Percentiles rank a stretch among this genome's conserved stretches.
These are phyloP conservation scores for Penicillium verhagenii DNA, from an alignment of 495 filamentous ascomycete species.

Conservation along the genomic window DNA sequence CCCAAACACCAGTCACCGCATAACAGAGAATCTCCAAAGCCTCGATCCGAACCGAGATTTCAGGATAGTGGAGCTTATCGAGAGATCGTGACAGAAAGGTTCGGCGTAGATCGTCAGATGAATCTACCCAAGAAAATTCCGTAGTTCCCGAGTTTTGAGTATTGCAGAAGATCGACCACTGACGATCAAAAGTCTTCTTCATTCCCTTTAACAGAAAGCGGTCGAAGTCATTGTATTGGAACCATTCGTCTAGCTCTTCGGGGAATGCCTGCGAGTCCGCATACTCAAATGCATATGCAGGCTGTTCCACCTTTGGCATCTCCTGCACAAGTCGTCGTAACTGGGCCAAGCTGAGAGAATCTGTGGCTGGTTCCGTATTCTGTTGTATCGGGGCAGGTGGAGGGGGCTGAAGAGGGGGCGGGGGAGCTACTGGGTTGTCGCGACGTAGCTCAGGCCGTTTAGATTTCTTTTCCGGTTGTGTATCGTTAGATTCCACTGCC, in stretches of 20 bases:
- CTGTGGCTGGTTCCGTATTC: conserved; percentile 50
- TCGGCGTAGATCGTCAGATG: conserved; percentile 40
- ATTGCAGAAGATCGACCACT: conserved; percentile 54
- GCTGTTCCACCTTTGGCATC: conserved; percentile 72
- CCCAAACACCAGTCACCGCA: conserved; percentile 74
- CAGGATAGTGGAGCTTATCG: conserved; percentile 42
- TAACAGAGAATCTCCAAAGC: conserved; percentile 77
- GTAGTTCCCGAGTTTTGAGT: conserved; percentile 30
- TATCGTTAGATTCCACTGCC: conserved; percentile 3
- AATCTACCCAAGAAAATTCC: conserved; percentile 51
- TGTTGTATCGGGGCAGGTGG: conserved; percentile 53
- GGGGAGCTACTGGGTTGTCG: conserved; percentile 52
- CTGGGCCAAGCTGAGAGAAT: conserved; percentile 82
- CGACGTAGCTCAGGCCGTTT: conserved; percentile 56
- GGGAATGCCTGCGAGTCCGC: conserved; percentile 74
- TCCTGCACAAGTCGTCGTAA: conserved; percentile 77
- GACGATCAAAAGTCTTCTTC: conserved; percentile 67
- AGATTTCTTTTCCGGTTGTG: conserved; percentile 17
- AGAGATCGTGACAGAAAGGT: conserved; percentile 45
- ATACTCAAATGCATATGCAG: conserved; percentile 93
- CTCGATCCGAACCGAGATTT: conserved; percentile 55
- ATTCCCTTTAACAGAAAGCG: conserved; percentile 63
- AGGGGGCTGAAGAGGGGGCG: conserved; percentile 58
- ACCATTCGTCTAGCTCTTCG: conserved; percentile 96
- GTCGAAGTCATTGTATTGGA: conserved; percentile 81